A percentile compares a stretch with the other conserved stretches of the same genome.
Conservation (phyloP, 2,329 filamentous ascomycete species). For the Penicillium olsonii region DNA sequence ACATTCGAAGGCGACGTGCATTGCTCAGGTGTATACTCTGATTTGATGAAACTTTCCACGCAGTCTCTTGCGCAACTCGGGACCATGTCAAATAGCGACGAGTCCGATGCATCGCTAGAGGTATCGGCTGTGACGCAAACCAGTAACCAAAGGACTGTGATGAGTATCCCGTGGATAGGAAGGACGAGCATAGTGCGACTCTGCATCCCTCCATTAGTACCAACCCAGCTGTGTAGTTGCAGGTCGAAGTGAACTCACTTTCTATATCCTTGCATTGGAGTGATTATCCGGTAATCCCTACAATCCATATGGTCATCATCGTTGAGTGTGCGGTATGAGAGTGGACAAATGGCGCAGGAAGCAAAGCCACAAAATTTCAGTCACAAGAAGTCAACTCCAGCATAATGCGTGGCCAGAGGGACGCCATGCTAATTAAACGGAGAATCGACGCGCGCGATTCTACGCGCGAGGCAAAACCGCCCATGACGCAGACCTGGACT, state of each 20-base stretch:
- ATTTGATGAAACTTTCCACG: slow-evolving; percentile 62
- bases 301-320: slow-evolving; percentile 25
- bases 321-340: slow-evolving; percentile 6
- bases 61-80: slow-evolving; percentile 63
- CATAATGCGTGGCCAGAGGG: not conserved
- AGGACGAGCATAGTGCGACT: slow-evolving; percentile 39
- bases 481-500: slow-evolving; percentile 14
- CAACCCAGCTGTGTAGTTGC: too few species aligned
- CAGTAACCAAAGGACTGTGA: slow-evolving; percentile 25
- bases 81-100: slow-evolving; percentile 46
- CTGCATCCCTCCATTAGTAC: slow-evolving; percentile 23
- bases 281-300: slow-evolving; percentile 28
- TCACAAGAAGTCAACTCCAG: slow-evolving; percentile 11
- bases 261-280: slow-evolving; percentile 19
- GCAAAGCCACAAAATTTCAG: slow-evolving; percentile 1
- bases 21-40: slow-evolving; percentile 54
- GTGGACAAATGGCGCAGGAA: not conserved
- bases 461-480: slow-evolving; percentile 17
- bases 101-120: slow-evolving; percentile 19
- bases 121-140: slow-evolving; percentile 24
- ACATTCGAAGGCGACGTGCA: slow-evolving; percentile 52
- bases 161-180: slow-evolving; percentile 29
- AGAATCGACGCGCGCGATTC: slow-evolving; percentile 7
- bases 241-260: slow-evolving; percentile 20
- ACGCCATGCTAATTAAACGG: slow-evolving; percentile 18